Percentiles rank a stretch among this genome's conserved stretches.
Evolutionary conservation across 1,139 yeast species (phyloP).

Genomic region (Scheffersomyces insectosa): DNA sequence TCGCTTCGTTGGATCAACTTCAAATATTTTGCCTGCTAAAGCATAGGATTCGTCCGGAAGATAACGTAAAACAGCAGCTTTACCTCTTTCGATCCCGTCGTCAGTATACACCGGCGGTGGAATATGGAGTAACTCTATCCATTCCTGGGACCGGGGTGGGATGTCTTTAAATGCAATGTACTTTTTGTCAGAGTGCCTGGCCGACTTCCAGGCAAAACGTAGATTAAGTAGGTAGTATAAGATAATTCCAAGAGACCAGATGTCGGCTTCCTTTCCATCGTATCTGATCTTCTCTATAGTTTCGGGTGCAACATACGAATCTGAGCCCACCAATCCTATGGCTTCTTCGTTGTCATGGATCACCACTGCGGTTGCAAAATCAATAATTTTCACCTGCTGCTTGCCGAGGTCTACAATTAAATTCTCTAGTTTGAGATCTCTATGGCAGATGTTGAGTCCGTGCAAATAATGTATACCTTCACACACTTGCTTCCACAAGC

Average conservation of each 20-base stretch:
- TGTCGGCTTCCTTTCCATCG: slow-evolving; percentile 42
- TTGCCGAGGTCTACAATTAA: slow-evolving; percentile 27
- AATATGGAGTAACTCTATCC: neutral
- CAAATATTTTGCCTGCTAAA: slow-evolving; percentile 15
- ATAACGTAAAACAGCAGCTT: slow-evolving; percentile 6
- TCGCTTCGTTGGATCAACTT: slow-evolving; percentile 16
- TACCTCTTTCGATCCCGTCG: slow-evolving; percentile 5
- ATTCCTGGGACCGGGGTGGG: neutral
- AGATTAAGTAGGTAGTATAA: slow-evolving; percentile 26
- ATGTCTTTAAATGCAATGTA: slow-evolving; percentile 11
- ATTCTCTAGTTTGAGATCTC: slow-evolving; percentile 46
- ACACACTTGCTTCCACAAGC: slow-evolving; percentile 38
- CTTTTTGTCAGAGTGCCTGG: slow-evolving; percentile 21
- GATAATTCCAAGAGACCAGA: slow-evolving; percentile 53
- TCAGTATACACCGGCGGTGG: slow-evolving; percentile 5
- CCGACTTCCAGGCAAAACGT: slow-evolving; percentile 39
- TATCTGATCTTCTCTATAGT: slow-evolving; percentile 35
- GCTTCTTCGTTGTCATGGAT: slow-evolving; percentile 16
- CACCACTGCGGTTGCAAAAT: slow-evolving; percentile 34
- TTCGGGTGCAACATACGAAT: slow-evolving; percentile 50
- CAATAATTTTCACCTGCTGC: slow-evolving; percentile 37
- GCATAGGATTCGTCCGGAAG: slow-evolving; percentile 8
- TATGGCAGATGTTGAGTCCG: slow-evolving; percentile 31
- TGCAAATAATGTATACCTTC: slow-evolving; percentile 37
- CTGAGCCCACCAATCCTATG: slow-evolving; percentile 53